Base-by-base conservation (phyloP, 1,284 basidiomycete species). In the Waitea zeae region DNA sequence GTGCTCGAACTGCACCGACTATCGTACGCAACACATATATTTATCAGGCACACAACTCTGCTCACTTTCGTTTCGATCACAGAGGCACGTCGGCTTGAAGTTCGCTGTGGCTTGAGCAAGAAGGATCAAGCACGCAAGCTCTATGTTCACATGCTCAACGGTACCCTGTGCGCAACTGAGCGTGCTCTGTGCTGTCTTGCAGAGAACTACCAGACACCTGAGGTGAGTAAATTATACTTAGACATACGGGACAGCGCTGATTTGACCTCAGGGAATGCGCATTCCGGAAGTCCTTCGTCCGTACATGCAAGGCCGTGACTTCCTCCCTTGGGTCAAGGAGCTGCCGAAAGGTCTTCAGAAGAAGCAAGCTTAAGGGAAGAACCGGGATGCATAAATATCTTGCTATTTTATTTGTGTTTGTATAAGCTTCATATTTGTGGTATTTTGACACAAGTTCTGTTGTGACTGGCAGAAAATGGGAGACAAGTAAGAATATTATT, bases 151-250 rank as follows among this genome's bases (percentile, higher is more conserved):
- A 96, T 96, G 89, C 61, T 95, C 49, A 96, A 95, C 57, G 93
- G 95, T 33, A 99, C 95, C 0, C 69, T 99, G 20, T 96, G 90
- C 46, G 93, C 95, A 2, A 97, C 93, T 0, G 88, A 95, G 58
- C 80, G 93, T 30, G 88, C 93, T 1, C 62, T 98, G 18, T 97
- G 93, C 59, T 97, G 95, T 57, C 49, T 99, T 32, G 93, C 90
- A n/a, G 93, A 99, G 60, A 98, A 98, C 58, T 92, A 92, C 54
- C 95, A 98, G 61, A 97, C 90, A 1, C 67, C 79, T 0, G 89
- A 96, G 38, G 88, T 90, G 49, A 44, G 72, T 59, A 24, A 6
- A 11, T 17, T 17, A n/a, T 7, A 20, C 15, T 29, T 9, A 17
- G 17, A 12, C n/a, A 30, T 17, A 22, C 30, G 20, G 28, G 9